Evolutionary conservation across 345 rosid species (phyloP).

Genomic region (Mallotus nudiflorus): DNA sequence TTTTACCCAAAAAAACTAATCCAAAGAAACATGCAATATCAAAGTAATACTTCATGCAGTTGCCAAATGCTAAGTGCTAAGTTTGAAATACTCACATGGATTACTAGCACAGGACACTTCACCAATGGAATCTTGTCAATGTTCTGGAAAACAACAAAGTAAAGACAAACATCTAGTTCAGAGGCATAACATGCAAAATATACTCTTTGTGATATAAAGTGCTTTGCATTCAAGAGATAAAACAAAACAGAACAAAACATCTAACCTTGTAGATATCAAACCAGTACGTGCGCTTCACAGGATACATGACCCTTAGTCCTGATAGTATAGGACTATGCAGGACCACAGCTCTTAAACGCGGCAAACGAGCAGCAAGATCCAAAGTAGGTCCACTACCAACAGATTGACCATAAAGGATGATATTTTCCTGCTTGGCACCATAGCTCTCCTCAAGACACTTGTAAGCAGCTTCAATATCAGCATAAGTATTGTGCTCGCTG

Average conservation of each 20-base stretch:
- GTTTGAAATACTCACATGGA: constrained; percentile 67
- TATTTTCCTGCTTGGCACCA: constrained; percentile 79
- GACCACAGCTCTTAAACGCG: constrained; percentile 73
- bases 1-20: constrained; percentile 1
- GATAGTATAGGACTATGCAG: constrained; percentile 95
- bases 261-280: constrained; percentile 94
- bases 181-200: constrained; percentile 1
- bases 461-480: constrained; percentile 94
- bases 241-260: not conserved
- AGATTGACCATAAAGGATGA: constrained; percentile 92
- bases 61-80: constrained; percentile 12
- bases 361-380: constrained; percentile 77
- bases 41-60: constrained; percentile 10
- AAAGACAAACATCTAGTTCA: constrained; percentile 9
- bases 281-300: constrained; percentile 91
- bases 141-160: constrained; percentile 50
- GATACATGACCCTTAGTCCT: constrained; percentile 96
- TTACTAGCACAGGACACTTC: constrained; percentile 85
- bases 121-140: constrained; percentile 85
- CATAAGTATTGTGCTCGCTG: constrained; percentile 86
- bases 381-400: constrained; percentile 98
- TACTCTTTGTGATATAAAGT: not conserved
- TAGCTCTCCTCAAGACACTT: constrained; percentile 87
- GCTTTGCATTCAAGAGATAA: not conserved
- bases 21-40: not conserved